Evolutionary conservation across 1,284 basidiomycete genomes (phyloP).

Genomic region (Ustilago sp.): DNA sequence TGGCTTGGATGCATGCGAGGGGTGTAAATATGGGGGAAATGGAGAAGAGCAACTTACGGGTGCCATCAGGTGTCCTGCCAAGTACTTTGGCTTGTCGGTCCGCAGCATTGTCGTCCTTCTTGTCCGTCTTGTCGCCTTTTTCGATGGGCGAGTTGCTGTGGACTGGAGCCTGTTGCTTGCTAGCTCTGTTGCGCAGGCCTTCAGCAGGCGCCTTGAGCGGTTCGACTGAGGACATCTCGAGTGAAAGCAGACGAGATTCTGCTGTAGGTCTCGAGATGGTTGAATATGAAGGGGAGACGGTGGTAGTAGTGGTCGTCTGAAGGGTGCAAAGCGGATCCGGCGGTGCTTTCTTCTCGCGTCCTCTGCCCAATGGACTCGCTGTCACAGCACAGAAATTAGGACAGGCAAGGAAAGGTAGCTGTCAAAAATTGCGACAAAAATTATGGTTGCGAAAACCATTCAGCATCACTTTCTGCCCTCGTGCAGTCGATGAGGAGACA

Average conservation of each 20-base stretch:
- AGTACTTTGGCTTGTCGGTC: slow-evolving; percentile 32
- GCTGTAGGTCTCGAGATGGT: background rate
- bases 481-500: background rate
- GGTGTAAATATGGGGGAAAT: slow-evolving; percentile 18
- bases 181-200: slow-evolving; percentile 43
- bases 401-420: background rate
- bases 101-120: slow-evolving; percentile 11
- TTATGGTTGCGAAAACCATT: background rate
- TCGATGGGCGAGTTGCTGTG: slow-evolving; percentile 12
- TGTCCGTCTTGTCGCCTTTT: slow-evolving; percentile 3
- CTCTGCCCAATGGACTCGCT: background rate
- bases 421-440: background rate
- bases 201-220: slow-evolving; percentile 18
- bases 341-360: slow-evolving; percentile 1
- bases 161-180: slow-evolving; percentile 3
- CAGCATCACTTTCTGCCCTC: background rate
- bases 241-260: background rate
- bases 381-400: background rate
- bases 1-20: slow-evolving; percentile 10
- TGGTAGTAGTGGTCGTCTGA: slow-evolving; percentile 4
- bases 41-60: slow-evolving; percentile 29
- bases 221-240: slow-evolving; percentile 26
- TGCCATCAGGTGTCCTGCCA: slow-evolving; percentile 50
- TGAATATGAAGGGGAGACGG: background rate
- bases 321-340: background rate